A percentile compares a stretch with the other conserved stretches of the same genome.
Evolutionary conservation across 2,329 filamentous ascomycete species (phyloP).

Genomic region (Colletotrichum sp.): DNA sequence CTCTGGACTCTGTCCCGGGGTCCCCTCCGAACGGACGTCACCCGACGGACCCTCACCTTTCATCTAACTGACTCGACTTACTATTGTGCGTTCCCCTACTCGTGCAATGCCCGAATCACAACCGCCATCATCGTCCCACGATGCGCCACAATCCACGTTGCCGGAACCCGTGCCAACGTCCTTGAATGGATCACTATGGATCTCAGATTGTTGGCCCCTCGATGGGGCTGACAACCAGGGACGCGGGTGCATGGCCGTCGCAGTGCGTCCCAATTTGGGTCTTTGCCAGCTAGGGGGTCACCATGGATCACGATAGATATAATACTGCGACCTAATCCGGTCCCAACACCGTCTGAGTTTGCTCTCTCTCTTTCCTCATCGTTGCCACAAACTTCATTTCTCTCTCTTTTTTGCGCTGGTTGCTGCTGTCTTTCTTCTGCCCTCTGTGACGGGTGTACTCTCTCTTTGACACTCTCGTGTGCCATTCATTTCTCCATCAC

Average conservation of each 20-base stretch:
- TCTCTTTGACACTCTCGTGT: slow-evolving; percentile 15
- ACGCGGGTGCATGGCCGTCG: background rate
- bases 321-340: background rate
- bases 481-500: slow-evolving; percentile 1
- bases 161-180: background rate
- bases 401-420: slow-evolving; percentile 7
- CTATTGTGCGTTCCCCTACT: background rate
- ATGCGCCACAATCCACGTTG: background rate
- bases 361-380: background rate
- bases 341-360: background rate
- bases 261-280: background rate
- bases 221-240: background rate
- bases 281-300: background rate
- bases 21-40: slow-evolving; percentile 1
- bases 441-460: slow-evolving; percentile 19
- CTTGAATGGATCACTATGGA: background rate
- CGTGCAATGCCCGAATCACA: background rate
- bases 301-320: background rate
- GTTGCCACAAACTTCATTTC: background rate
- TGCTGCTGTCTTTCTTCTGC: slow-evolving; percentile 6
- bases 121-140: background rate
- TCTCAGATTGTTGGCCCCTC: background rate
- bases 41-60: background rate
- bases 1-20: background rate
- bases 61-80: background rate